Conservation (phyloP, 495 filamentous ascomycete species). For the Rostrohypoxylon terebratum region DNA sequence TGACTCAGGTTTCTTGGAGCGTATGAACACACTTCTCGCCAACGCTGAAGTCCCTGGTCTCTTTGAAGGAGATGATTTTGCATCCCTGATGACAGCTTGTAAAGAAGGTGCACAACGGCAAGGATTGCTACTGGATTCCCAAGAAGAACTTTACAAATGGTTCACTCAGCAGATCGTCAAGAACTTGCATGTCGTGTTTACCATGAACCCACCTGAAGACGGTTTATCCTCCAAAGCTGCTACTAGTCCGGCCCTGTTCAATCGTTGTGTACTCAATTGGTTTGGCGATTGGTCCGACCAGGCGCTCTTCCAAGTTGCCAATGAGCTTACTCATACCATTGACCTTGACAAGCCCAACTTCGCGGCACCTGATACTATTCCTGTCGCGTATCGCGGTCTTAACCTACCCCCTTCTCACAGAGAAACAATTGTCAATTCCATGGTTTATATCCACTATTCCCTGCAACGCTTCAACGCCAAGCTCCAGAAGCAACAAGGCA, state of each 20-base stretch:
- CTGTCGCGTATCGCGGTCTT: conserved; percentile 88
- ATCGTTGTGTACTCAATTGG: conserved; percentile 99
- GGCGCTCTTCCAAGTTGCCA: conserved; percentile 96
- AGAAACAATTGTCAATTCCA: conserved; percentile 91
- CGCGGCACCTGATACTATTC: conserved; percentile 88
- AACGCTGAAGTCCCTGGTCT: conserved; percentile 98
- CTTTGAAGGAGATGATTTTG: conserved; percentile 97
- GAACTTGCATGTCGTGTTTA: conserved; percentile 99
- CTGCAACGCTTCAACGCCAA: conserved; percentile 89
- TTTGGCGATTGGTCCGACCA: conserved; percentile 99
- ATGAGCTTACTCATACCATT: conserved; percentile 93
- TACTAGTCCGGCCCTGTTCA: conserved; percentile 97
- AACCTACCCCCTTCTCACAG: conserved; percentile 86
- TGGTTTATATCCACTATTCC: conserved; percentile 98
- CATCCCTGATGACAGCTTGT: conserved; percentile 96
- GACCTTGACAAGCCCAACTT: conserved; percentile 91
- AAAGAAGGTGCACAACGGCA: conserved; percentile 98
- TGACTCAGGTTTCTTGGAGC: conserved; percentile 96
- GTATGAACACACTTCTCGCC: conserved; percentile 98
- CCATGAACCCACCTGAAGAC: conserved; percentile 99
- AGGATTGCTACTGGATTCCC: conserved; percentile 92
- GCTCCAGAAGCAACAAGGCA: conserved; percentile 89
- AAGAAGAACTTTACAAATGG: conserved; percentile 99
- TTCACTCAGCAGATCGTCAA: conserved; percentile 99
- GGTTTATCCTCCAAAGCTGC: conserved; percentile 95